Base-by-base conservation (phyloP, 805 yeast genomes). In the Candida hungchunana region DNA sequence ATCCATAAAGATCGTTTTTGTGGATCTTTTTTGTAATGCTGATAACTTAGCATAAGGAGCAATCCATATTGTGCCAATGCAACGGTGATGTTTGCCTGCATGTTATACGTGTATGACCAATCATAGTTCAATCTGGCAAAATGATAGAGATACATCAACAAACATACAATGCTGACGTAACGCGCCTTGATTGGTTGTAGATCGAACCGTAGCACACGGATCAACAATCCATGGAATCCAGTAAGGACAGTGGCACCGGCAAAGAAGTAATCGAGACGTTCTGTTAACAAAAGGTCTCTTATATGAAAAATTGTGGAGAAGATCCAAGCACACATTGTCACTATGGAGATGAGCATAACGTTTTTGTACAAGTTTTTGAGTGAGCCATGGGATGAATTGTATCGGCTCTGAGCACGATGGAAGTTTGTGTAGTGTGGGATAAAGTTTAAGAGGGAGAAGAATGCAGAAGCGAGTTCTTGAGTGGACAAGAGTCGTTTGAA, bases 41-140 rank as follows among this genome's bases (percentile, higher is more conserved):
- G 64, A 44, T 34, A 53, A 14, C 56, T 55, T 10, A 66, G 37
- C 0, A 48, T 30, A 5, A 63, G 22, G 14, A 66, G 43, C 16
- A 66, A 52, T 3, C 71, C 42, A 56, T 88, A 83, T 50, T 90
- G 97, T 5, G 80, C 43, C 4, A 88, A 38, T 0, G 97, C 98
- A 34, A 87, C 72, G 0, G 71, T 58, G 2, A 93, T 79, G 51
- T 93, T 90, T 18, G 93, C 95, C 45, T 75, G 71, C 97, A 93
- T 90, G 62, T 90, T 90, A 58, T 93, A 93, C 2, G 94, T 80
- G 60, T 90, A 90, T 39, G 87, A 82, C 90, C 96, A 90, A 47
- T 81, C 82, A 9, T 73, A 56, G 29, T 71, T 63, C 22, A 93
- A 63, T 42, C 90, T 69, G 22, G 72, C 54, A 10, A 93, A 65